Conservation (phyloP, 768 basidiomycete genomes). For the Gloeostereum incarnatum region DNA sequence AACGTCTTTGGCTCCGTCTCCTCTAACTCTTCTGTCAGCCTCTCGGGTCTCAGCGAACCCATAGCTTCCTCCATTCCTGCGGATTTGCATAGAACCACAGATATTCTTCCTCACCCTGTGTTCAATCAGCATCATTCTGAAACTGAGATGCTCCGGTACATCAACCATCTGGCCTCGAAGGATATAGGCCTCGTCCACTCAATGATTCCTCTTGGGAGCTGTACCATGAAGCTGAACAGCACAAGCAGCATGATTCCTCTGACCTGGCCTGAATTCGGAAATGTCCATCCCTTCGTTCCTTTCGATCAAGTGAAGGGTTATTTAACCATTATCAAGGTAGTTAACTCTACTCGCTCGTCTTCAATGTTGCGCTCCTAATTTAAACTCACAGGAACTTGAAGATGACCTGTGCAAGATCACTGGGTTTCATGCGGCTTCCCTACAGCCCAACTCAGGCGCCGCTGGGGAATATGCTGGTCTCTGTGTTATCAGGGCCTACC, state of each 20-base stretch:
- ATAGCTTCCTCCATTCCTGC: conserved; percentile 40
- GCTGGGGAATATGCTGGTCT: conserved; percentile 98
- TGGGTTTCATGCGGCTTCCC: conserved; percentile 90
- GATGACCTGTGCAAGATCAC: conserved; percentile 88
- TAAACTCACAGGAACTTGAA: conserved; percentile 68
- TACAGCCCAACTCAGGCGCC: conserved; percentile 99
- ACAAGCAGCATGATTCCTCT: conserved; percentile 97
- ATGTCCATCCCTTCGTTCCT: conserved; percentile 91
- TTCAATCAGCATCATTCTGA: conserved; percentile 98
- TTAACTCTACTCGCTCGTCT: conserved; percentile 1
- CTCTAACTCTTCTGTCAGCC: conserved; percentile 33
- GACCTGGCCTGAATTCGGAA: conserved; percentile 88
- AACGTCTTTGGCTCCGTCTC: conserved; percentile 74
- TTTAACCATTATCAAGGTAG: conserved; percentile 65
- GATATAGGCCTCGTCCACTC: conserved; percentile 92
- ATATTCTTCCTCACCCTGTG: conserved; percentile 77
- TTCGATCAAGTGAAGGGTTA: conserved; percentile 87
- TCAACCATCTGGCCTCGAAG: conserved; percentile 88
- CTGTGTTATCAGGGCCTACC: conserved; percentile 88
- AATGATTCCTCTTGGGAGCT: conserved; percentile 94
- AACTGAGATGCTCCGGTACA: conserved; percentile 97
- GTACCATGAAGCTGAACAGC: conserved; percentile 98
- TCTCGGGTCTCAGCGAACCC: conserved; percentile 39
- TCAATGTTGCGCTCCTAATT: conserved; percentile 6
- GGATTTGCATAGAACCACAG: conserved; percentile 47